Conservation (phyloP, 2,329 filamentous ascomycete genomes). For the Gliomastix tumulicola region DNA sequence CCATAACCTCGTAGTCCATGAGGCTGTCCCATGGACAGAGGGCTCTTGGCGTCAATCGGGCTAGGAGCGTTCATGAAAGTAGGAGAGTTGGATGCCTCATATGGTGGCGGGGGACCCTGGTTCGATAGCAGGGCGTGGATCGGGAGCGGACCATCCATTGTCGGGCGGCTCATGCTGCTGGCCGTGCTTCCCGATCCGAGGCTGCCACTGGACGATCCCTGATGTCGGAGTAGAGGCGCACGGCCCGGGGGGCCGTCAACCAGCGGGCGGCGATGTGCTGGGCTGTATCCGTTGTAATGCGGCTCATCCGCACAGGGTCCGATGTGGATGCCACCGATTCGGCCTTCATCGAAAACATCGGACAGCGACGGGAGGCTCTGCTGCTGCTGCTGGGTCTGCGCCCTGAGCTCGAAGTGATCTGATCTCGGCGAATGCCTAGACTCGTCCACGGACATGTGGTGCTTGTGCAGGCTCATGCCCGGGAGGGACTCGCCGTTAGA, state of each 20-base stretch:
- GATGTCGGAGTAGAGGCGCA: slow-evolving; percentile 33
- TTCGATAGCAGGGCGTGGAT: slow-evolving; percentile 44
- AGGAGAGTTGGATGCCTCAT: no score
- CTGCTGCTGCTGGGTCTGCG: no score
- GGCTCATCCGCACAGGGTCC: no score
- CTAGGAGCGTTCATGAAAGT: slow-evolving; percentile 5
- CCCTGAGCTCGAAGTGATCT: slow-evolving; percentile 24
- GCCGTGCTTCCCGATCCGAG: slow-evolving; percentile 31
- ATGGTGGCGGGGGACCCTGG: no score
- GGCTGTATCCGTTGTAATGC: no score
- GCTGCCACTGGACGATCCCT: slow-evolving; percentile 37
- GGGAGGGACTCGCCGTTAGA: slow-evolving; percentile 34
- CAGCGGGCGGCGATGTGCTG: no score
- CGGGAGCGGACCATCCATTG: slow-evolving; percentile 42
- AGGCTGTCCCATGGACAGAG: no score
- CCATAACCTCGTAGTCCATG: slow-evolving; percentile 22
- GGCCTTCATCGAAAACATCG: slow-evolving; percentile 35
- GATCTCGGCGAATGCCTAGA: slow-evolving; percentile 32
- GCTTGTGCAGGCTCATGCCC: background rate
- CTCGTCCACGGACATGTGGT: slow-evolving; percentile 25
- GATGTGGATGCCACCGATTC: no score
- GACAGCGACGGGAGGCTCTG: slow-evolving; percentile 42
- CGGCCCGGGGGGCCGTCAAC: no score
- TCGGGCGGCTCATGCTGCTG: slow-evolving; percentile 26
- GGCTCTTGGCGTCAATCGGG: slow-evolving; percentile 14